Percentiles rank a stretch among this genome's conserved stretches.
Evolutionary conservation across 345 rosid genomes (phyloP).

Genomic region (Murraya koenigii): DNA sequence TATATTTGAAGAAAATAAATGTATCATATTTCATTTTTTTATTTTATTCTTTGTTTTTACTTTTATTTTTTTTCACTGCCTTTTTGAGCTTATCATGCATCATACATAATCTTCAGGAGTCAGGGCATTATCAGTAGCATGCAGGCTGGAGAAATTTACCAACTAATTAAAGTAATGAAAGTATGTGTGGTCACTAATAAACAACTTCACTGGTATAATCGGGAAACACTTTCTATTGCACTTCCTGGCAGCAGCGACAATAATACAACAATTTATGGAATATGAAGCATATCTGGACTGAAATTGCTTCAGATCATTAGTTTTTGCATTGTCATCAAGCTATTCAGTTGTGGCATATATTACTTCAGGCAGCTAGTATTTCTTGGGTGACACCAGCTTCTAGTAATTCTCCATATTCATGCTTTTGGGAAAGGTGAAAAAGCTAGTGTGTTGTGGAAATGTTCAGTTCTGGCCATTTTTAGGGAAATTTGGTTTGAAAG

Average conservation of each 20-base stretch:
- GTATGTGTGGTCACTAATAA: neutral
- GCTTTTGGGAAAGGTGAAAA: too few relatives aligned
- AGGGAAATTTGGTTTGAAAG: too few relatives aligned
- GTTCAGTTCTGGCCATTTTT: too few relatives aligned
- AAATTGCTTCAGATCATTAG: neutral
- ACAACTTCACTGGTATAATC: neutral
- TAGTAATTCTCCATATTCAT: too few relatives aligned
- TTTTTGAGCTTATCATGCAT: too few relatives aligned
- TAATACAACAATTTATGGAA: neutral
- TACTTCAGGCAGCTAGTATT: too few relatives aligned
- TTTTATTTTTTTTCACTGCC: too few relatives aligned
- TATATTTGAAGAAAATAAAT: neutral
- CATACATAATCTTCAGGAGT: neutral
- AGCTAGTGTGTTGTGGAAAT: too few relatives aligned
- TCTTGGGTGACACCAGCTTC: too few relatives aligned
- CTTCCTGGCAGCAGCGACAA: neutral
- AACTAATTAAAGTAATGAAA: neutral
- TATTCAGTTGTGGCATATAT: too few relatives aligned
- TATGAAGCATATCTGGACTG: neutral
- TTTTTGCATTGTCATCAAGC: too few relatives aligned
- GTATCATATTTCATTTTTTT: neutral
- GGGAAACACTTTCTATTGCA: neutral
- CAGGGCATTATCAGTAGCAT: neutral
- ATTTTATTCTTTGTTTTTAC: too few relatives aligned
- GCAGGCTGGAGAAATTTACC: neutral